Conservation (phyloP, 2,329 filamentous ascomycete genomes). For the Xylariomycetidae sp. region DNA sequence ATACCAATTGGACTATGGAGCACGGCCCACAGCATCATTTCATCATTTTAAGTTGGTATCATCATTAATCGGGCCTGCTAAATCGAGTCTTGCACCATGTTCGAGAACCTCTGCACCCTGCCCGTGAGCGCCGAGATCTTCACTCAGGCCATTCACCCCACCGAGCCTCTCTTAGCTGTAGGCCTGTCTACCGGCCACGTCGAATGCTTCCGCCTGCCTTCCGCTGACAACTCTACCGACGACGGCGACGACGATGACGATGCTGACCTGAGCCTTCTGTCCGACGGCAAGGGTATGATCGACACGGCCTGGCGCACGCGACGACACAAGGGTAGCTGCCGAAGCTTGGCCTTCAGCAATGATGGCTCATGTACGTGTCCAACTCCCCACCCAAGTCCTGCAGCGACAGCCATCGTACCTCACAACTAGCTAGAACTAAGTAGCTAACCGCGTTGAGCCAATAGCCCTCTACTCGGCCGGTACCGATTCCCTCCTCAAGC, state of each 20-base stretch:
- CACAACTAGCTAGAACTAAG: not conserved
- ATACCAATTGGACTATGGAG: too few relatives aligned
- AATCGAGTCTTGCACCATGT: slow-evolving; percentile 50
- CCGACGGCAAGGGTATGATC: slow-evolving; percentile 67
- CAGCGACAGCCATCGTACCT: too few relatives aligned
- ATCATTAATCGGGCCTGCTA: too few relatives aligned
- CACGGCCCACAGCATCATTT: too few relatives aligned
- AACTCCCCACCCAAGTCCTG: too few relatives aligned
- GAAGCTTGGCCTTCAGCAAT: slow-evolving; percentile 70
- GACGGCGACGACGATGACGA: slow-evolving; percentile 54
- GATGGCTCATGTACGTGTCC: slow-evolving; percentile 68
- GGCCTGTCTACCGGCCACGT: slow-evolving; percentile 84
- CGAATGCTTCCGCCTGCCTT: slow-evolving; percentile 71
- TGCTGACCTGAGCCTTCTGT: slow-evolving; percentile 44
- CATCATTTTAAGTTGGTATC: too few relatives aligned
- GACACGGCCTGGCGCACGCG: slow-evolving; percentile 82
- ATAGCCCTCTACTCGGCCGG: slow-evolving; percentile 60
- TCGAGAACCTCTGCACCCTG: slow-evolving; percentile 87
- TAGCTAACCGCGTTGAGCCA: not conserved
- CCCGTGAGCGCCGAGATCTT: slow-evolving; percentile 85
- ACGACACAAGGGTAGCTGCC: slow-evolving; percentile 90
- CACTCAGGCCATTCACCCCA: slow-evolving; percentile 79
- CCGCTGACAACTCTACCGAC: slow-evolving; percentile 43
- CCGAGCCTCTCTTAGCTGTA: slow-evolving; percentile 77
- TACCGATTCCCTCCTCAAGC: slow-evolving; percentile 53